A percentile compares a stretch with the other conserved stretches of the same genome.
Conservation (phyloP, 177 flowering plant species). For the Vitis hybrid region DNA sequence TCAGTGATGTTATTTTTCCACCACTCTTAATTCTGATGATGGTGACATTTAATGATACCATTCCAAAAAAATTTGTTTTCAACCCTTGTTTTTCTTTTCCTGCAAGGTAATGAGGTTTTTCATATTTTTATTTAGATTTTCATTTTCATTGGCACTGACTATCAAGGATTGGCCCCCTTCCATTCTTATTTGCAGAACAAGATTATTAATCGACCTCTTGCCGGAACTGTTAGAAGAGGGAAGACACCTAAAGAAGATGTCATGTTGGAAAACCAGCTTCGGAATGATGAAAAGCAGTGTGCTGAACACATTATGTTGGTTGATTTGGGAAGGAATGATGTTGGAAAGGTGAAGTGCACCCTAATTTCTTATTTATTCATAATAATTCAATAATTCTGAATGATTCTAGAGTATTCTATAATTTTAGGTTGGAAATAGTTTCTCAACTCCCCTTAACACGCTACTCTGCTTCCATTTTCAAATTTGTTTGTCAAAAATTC, state of each 20-base stretch:
- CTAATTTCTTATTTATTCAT: not conserved
- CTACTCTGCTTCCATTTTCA: too few species aligned
- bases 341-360: constrained; percentile 72
- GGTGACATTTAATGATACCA: not conserved
- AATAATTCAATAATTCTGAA: too few species aligned
- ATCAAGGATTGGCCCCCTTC: not conserved
- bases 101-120: not conserved
- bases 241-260: constrained; percentile 68
- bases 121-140: not conserved
- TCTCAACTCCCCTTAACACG: too few species aligned
- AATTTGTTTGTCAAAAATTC: too few species aligned
- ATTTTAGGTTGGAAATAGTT: too few species aligned
- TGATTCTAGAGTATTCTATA: too few species aligned
- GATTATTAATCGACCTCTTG: constrained; percentile 76
- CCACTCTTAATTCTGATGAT: not conserved
- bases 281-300: constrained; percentile 88
- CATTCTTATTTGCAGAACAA: constrained; percentile 38
- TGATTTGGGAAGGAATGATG: constrained; percentile 95
- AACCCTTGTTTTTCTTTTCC: constrained; percentile 1
- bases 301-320: constrained; percentile 99
- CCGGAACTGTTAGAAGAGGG: constrained; percentile 82
- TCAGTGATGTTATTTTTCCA: not conserved
- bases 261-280: constrained; percentile 64
- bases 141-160: constrained; percentile 5
- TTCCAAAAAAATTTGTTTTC: not conserved